Base-by-base conservation (phyloP, 257 asterid species). In the Ehretia macrophylla region DNA sequence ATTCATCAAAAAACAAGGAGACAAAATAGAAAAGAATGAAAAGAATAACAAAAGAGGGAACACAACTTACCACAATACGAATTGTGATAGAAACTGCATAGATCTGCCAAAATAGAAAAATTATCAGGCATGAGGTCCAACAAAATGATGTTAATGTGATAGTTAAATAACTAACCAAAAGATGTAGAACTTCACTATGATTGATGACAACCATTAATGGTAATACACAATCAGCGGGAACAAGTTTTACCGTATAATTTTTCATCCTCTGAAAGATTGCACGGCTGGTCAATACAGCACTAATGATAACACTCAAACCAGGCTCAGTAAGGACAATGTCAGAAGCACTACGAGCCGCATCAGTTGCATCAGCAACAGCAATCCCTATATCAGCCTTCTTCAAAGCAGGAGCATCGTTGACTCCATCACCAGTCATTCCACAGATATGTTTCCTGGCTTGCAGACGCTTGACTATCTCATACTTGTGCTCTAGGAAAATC, bases 341-440 rank as follows among this genome's bases (percentile, higher is more conserved):
- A 11, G 99, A 92, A 81, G 99, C 99, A 73, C 97, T 83, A 51
- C 99, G 93, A 73, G 99, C 99, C 18, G 99, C 99, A 77, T 92
- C 99, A 64, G 99, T 92, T 0, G 99, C 99, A 81, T 92, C 99
- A 63, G 81, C 99, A 51, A 92, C 99, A 61, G 99, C 99, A 60
- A 92, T 92, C 19, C 99, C 99, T 19, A 92, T 92, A 73, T 92
- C 99, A 1, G 99, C 99, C 75, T 92, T 92, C 76, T 92, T 92
- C 62, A 92, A 73, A 51, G 99, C 99, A 55, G 99, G 99, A 51
- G 99, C 99, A 40, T 92, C 99, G 23, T 92, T 92, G 48, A 92
- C 99, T 45, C 99, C 99, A 73, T 92, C 99, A 47, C 99, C 99
- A 19, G 97, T 92, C 99, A 92, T 92, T 66, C 99, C 99, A 67